Evolutionary conservation across 2,329 filamentous ascomycete species (phyloP).

Genomic region (Pseudogymnoascus pannorum): DNA sequence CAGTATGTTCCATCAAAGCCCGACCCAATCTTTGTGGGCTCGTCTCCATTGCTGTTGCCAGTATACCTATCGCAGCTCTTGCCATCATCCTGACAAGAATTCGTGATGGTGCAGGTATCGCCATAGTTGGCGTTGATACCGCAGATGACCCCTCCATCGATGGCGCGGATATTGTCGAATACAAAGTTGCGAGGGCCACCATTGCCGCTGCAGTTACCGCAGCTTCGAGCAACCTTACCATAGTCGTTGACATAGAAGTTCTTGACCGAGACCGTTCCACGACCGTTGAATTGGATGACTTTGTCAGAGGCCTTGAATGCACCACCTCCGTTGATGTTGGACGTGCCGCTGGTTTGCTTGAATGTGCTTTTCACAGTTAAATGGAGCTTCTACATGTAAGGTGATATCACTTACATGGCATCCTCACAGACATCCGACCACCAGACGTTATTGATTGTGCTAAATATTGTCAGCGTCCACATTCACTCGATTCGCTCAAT

Average conservation of each 20-base stretch:
- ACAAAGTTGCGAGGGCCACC: slow-evolving; percentile 37
- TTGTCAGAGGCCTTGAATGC: slow-evolving; percentile 37
- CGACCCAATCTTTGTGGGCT: slow-evolving; percentile 33
- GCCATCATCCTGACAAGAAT: slow-evolving; percentile 27
- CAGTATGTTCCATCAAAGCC: slow-evolving; percentile 33
- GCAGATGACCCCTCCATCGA: slow-evolving; percentile 35
- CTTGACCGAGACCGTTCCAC: slow-evolving; percentile 28
- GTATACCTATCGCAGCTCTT: slow-evolving; percentile 29
- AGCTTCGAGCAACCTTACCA: slow-evolving; percentile 44
- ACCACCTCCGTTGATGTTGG: slow-evolving; percentile 37
- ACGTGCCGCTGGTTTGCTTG: slow-evolving; percentile 33
- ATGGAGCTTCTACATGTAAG: too few relatives aligned
- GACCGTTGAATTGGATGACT: slow-evolving; percentile 37
- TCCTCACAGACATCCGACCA: slow-evolving; percentile 23
- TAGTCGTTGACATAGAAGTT: slow-evolving; percentile 37
- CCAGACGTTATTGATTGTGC: slow-evolving; percentile 25
- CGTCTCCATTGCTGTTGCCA: slow-evolving; percentile 31
- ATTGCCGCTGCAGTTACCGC: slow-evolving; percentile 39
- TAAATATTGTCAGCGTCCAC: slow-evolving; percentile 20
- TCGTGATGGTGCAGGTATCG: slow-evolving; percentile 37
- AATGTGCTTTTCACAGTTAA: slow-evolving; percentile 22
- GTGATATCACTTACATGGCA: slow-evolving; percentile 10
- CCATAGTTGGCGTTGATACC: slow-evolving; percentile 47
- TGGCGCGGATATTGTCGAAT: slow-evolving; percentile 37
- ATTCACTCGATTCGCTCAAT: too few relatives aligned